These are phyloP conservation scores for Clohesyomyces aquaticus DNA, from an alignment of 495 filamentous ascomycete species.

Conservation along the genomic window DNA sequence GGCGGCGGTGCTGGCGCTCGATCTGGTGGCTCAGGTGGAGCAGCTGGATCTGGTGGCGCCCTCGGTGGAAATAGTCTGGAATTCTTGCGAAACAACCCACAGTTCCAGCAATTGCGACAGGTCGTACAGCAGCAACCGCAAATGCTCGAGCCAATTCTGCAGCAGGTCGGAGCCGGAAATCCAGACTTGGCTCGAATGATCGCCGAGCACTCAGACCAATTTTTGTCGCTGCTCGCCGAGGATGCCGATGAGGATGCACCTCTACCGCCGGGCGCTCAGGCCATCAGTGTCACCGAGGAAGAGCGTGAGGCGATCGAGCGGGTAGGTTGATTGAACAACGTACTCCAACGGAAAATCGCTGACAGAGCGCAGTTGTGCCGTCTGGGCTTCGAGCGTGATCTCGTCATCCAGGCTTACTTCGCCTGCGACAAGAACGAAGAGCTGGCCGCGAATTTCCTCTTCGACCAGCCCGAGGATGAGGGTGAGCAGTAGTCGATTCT, in stretches of 20 bases:
- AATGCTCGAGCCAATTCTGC: constrained; percentile 97
- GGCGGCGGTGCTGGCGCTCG: constrained; percentile 40
- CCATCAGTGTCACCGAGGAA: constrained; percentile 90
- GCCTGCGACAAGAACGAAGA: constrained; percentile 99
- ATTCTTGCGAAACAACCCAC: constrained; percentile 92
- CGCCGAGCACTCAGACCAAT: constrained; percentile 86
- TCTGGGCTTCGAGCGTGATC: constrained; percentile 88
- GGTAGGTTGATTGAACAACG: constrained; percentile 58
- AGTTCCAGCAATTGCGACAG: constrained; percentile 96
- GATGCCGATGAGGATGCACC: constrained; percentile 69
- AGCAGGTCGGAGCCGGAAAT: constrained; percentile 94
- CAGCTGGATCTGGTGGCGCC: constrained; percentile 58
- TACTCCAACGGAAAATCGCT: not conserved
- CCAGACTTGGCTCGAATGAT: constrained; percentile 92
- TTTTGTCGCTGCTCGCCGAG: constrained; percentile 84
- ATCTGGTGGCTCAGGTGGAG: constrained; percentile 41
- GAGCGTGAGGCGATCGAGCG: constrained; percentile 96
- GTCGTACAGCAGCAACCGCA: constrained; percentile 95
- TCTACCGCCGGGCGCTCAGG: constrained; percentile 84
- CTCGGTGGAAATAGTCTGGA: constrained; percentile 77
- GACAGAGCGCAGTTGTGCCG: constrained; percentile 70
- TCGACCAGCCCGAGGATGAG: constrained; percentile 92
- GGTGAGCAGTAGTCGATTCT: constrained; percentile 55
- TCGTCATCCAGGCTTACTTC: constrained; percentile 97
- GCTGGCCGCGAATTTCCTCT: constrained; percentile 94